Base-by-base conservation (phyloP, 2,329 filamentous ascomycete genomes). In the Sporothrix globosa region DNA sequence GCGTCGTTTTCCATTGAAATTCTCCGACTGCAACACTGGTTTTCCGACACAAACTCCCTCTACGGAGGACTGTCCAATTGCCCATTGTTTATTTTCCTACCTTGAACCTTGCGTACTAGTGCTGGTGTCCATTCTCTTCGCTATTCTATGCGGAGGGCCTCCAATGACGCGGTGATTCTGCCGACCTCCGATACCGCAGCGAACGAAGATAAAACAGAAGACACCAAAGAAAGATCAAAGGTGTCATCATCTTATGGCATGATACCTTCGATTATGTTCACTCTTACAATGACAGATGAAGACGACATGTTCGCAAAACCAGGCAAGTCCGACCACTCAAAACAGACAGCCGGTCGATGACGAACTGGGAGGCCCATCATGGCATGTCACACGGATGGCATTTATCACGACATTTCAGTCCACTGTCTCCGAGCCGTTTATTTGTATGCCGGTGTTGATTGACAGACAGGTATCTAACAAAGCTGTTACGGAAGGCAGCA, bases 151-250 rank as follows among this genome's bases (percentile, higher is more conserved):
- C 39, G n/a, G 39, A 46, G 39, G 27, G 11, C n/a, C 58, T 46
- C 34, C 41, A 24, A 27, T 4, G 10, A 61, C 10, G 46, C 39
- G 58, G 58, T 34, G 34, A 61, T 21, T 27, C 39, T 24, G 58
- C 58, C 39, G 58, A 63, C 27, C 58, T 63, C 58, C 58, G 58
- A 46, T 63, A 63, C 39, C 58, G 58, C 58, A 17, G 58, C 13
- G 11, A 9, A 4, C 27, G 7, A 17, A 27, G 41, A 46, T 21
- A 27, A 17, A 30, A 44, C 39, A 46, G 44, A 44, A 21, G 13
- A 27, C 58, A 9, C 41, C 58, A 46, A 27, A n/a, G 11, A 46
- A n/a, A 44, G n/a, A 46, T 19, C n/a, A 5, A 11, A 10, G 39
- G 39, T 63, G 58, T 27, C 39, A 39, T 63, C 21, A 63, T 27